These are phyloP conservation scores for Tolypocladium sp. DNA, from an alignment of 2,329 filamentous ascomycete genomes.

Conservation along the genomic window DNA sequence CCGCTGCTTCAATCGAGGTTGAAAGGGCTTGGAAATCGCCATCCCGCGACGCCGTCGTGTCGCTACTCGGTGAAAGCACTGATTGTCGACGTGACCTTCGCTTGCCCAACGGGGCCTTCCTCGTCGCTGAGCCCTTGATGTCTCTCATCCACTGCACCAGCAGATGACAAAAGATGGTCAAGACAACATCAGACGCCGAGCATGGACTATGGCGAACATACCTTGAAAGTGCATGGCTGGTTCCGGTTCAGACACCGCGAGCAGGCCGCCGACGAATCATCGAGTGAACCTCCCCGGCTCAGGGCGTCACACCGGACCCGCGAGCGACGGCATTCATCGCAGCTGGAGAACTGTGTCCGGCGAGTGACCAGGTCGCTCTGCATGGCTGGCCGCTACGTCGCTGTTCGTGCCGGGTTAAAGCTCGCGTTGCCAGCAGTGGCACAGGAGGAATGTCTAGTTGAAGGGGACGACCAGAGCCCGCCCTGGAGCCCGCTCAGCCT, in stretches of 20 bases:
- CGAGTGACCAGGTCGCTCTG: constrained; percentile 10
- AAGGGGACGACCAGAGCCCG: not conserved
- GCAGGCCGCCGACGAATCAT: constrained; percentile 57
- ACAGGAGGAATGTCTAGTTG: not conserved
- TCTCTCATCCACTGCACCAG: constrained; percentile 2
- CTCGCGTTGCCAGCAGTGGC: not conserved
- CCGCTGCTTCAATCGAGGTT: not conserved
- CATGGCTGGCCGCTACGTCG: constrained; percentile 2
- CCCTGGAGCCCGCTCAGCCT: not conserved
- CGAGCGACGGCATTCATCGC: constrained; percentile 20
- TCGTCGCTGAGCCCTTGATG: not conserved
- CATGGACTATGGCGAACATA: not conserved
- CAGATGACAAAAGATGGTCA: not conserved
- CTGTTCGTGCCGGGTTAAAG: too few relatives aligned
- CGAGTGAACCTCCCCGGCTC: constrained; percentile 33
- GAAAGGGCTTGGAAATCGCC: not conserved
- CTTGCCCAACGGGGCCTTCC: not conserved
- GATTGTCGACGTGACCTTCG: not conserved
- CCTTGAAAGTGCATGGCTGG: constrained; percentile 19
- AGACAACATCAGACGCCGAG: not conserved
- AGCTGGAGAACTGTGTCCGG: constrained; percentile 26
- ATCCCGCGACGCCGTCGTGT: not conserved
- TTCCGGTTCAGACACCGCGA: constrained; percentile 41
- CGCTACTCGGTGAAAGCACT: not conserved
- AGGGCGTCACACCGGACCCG: constrained; percentile 20